Evolutionary conservation across 768 basidiomycete species (phyloP).

Genomic region (Boletellus ananiceps): DNA sequence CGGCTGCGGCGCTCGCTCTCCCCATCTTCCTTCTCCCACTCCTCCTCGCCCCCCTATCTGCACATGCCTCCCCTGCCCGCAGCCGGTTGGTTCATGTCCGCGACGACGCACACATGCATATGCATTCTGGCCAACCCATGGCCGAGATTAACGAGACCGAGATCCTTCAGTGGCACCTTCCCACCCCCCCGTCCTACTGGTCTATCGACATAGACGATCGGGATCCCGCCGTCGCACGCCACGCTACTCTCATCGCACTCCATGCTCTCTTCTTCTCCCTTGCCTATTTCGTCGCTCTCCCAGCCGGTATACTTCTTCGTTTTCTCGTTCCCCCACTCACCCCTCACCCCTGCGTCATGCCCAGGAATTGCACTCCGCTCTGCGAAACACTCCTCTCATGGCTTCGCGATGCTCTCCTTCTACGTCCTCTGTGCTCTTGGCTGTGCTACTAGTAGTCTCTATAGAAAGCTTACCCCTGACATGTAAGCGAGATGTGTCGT

Average conservation of each 20-base stretch:
- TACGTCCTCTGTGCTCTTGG: constrained; percentile 59
- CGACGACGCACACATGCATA: constrained; percentile 40
- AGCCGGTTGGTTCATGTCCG: constrained; percentile 12
- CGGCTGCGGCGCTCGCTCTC: background rate
- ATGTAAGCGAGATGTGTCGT: constrained; percentile 49
- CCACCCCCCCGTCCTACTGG: constrained; percentile 79
- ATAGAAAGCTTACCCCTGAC: constrained; percentile 76
- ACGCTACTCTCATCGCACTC: constrained; percentile 66
- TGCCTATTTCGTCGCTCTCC: constrained; percentile 82
- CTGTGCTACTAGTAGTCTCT: constrained; percentile 61
- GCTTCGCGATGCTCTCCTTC: constrained; percentile 56
- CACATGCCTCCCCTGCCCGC: constrained; percentile 12
- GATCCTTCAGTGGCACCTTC: constrained; percentile 56
- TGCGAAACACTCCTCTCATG: constrained; percentile 61
- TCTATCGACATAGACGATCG: constrained; percentile 67
- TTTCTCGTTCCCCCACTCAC: background rate
- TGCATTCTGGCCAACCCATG: constrained; percentile 46
- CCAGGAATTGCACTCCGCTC: constrained; percentile 79
- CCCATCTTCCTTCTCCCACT: background rate
- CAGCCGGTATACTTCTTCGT: constrained; percentile 56
- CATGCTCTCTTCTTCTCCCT: constrained; percentile 72
- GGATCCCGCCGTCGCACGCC: constrained; percentile 40
- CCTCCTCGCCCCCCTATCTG: constrained; percentile 15
- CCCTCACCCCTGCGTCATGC: background rate
- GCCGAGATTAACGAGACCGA: constrained; percentile 76